Conservation (phyloP, 2,329 filamentous ascomycete species). For the Pseudocercospora fuligena region DNA sequence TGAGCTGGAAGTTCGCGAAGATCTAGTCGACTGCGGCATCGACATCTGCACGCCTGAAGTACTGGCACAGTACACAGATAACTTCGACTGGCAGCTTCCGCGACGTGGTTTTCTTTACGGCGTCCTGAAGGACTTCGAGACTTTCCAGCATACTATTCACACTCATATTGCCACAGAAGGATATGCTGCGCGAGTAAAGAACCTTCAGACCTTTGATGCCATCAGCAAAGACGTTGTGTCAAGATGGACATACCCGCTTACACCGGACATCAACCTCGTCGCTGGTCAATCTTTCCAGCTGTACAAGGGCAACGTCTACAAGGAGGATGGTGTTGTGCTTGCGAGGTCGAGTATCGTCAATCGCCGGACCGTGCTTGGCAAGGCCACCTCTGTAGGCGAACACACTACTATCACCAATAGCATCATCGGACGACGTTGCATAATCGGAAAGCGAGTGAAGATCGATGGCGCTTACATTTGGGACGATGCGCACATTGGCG, state of each 20-base stretch:
- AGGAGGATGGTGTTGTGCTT: conserved; percentile 77
- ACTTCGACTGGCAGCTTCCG: conserved; percentile 93
- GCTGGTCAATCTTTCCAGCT: conserved; percentile 76
- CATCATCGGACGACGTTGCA: conserved; percentile 81
- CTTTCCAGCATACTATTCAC: conserved; percentile 97
- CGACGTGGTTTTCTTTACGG: conserved; percentile 88
- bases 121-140: conserved; percentile 92
- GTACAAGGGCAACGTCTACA: conserved; percentile 71
- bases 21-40: conserved; percentile 91
- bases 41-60: conserved; percentile 98
- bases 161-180: conserved; percentile 81
- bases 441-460: conserved; percentile 81
- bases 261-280: conserved; percentile 85
- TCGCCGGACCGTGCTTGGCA: conserved; percentile 74
- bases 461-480: conserved; percentile 84
- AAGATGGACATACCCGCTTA: conserved; percentile 85
- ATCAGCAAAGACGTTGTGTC: conserved; percentile 85
- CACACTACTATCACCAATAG: conserved; percentile 73
- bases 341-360: conserved; percentile 73
- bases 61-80: conserved; percentile 92
- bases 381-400: conserved; percentile 74
- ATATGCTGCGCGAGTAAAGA: conserved; percentile 85
- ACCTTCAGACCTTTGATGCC: conserved; percentile 86
- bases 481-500: conserved; percentile 79
- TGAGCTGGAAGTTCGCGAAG: conserved; percentile 81